Percentiles rank a stretch among this genome's conserved stretches.
Evolutionary conservation across 2,329 filamentous ascomycete genomes (phyloP).

Genomic region (Aphanocladium album): DNA sequence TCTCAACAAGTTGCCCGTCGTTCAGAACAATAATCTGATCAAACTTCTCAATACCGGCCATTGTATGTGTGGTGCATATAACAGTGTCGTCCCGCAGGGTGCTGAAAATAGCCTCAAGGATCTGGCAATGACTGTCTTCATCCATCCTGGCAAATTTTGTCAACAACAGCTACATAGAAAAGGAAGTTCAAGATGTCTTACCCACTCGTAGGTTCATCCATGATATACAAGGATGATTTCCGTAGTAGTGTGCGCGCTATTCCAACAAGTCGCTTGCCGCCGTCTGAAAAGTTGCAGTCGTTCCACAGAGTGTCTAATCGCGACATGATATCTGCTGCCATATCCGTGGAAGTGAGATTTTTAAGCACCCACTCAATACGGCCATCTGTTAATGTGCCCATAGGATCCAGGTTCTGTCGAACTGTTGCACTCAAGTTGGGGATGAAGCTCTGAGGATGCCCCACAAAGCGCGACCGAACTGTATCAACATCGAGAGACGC

Average conservation of each 20-base stretch:
- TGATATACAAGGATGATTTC: not conserved
- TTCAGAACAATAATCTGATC: no score
- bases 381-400: not conserved
- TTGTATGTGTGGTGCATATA: not conserved
- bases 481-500: not conserved
- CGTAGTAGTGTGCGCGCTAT: not conserved
- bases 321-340: not conserved
- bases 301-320: not conserved
- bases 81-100: not conserved
- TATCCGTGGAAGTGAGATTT: not conserved
- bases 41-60: not conserved
- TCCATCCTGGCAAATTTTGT: not conserved
- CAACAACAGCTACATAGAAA: no score
- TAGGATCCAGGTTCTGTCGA: not conserved
- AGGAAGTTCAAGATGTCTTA: not conserved
- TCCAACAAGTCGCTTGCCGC: not conserved
- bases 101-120: not conserved
- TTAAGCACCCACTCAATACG: not conserved
- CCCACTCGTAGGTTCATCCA: constrained; percentile 8
- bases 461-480: not conserved
- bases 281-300: constrained; percentile 5
- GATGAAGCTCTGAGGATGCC: not conserved
- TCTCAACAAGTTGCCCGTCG: no score
- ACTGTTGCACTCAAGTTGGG: not conserved
- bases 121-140: not conserved